These are phyloP conservation scores for Ascochyta lentis DNA, from an alignment of 2,329 filamentous ascomycete species.

Conservation along the genomic window DNA sequence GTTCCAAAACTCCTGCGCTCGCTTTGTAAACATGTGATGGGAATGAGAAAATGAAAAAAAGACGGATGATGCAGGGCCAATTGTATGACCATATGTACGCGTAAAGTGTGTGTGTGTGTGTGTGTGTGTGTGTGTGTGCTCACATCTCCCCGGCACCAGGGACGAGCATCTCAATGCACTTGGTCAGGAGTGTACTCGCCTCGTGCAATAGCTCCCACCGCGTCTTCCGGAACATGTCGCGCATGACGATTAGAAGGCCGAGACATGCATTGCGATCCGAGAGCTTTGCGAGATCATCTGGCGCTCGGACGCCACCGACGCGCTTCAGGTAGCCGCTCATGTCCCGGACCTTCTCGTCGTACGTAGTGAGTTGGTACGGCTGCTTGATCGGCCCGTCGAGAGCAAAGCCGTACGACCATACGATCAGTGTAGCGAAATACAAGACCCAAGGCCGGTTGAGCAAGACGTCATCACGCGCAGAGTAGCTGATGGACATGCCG, in stretches of 20 bases:
- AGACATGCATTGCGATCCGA: constrained; percentile 82
- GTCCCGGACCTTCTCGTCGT: constrained; percentile 72
- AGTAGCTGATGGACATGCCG: constrained; percentile 62
- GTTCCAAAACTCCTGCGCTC: neutral
- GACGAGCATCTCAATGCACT: constrained; percentile 73
- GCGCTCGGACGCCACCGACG: constrained; percentile 74
- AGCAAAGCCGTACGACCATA: constrained; percentile 95
- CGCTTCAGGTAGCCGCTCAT: constrained; percentile 81
- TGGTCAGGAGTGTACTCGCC: constrained; percentile 78
- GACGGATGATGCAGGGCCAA: neutral
- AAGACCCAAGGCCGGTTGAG: constrained; percentile 94
- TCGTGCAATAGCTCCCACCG: constrained; percentile 93
- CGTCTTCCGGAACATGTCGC: constrained; percentile 80
- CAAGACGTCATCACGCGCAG: constrained; percentile 84
- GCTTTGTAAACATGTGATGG: neutral
- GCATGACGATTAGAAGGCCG: constrained; percentile 80
- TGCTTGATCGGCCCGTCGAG: constrained; percentile 77
- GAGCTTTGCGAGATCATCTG: constrained; percentile 77
- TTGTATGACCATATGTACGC: too few species aligned
- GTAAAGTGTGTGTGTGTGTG: neutral
- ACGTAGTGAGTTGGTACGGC: constrained; percentile 60
- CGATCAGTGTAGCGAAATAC: constrained; percentile 88
- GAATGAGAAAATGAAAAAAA: neutral
- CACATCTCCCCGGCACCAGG: constrained; percentile 28
- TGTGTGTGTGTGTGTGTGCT: neutral